Percentiles rank a stretch among this genome's conserved stretches.
Evolutionary conservation across 2,329 filamentous ascomycete genomes (phyloP).

Genomic region (Fusarium pseudoanthophilum): DNA sequence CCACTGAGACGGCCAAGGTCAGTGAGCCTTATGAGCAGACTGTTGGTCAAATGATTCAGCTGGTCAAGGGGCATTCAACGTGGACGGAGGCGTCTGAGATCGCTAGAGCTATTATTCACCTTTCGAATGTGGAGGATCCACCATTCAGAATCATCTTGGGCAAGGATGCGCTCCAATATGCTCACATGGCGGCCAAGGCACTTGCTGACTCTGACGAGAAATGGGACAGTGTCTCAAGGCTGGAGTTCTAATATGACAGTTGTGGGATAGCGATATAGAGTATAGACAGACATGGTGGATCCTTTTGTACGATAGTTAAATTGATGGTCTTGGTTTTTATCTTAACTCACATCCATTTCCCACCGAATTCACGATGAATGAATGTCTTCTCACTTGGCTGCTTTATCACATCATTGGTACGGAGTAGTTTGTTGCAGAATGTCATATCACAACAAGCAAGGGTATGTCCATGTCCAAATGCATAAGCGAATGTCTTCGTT

Average conservation of each 20-base stretch:
- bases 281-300: rapidly evolving
- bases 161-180: slow-evolving; percentile 42
- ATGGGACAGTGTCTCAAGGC: slow-evolving; percentile 40
- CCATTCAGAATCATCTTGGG: slow-evolving; percentile 50
- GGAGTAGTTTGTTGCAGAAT: too few species aligned
- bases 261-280: rapidly evolving
- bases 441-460: neutral
- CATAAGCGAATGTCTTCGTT: neutral
- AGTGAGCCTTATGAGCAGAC: slow-evolving; percentile 51
- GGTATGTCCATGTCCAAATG: neutral
- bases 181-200: slow-evolving; percentile 22
- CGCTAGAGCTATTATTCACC: slow-evolving; percentile 43
- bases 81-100: slow-evolving; percentile 40
- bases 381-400: neutral
- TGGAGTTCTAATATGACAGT: neutral
- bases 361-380: rapidly evolving
- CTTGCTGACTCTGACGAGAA: slow-evolving; percentile 47
- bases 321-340: neutral
- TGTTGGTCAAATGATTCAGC: slow-evolving; percentile 46
- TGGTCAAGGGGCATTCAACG: neutral
- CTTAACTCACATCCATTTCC: rapidly evolving
- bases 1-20: slow-evolving; percentile 41
- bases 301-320: neutral
- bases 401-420: rapidly evolving
- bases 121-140: slow-evolving; percentile 43